phyloP scores from a whole-genome alignment of 2,329 filamentous ascomycete species.

The Phoma sp. region DNA sequence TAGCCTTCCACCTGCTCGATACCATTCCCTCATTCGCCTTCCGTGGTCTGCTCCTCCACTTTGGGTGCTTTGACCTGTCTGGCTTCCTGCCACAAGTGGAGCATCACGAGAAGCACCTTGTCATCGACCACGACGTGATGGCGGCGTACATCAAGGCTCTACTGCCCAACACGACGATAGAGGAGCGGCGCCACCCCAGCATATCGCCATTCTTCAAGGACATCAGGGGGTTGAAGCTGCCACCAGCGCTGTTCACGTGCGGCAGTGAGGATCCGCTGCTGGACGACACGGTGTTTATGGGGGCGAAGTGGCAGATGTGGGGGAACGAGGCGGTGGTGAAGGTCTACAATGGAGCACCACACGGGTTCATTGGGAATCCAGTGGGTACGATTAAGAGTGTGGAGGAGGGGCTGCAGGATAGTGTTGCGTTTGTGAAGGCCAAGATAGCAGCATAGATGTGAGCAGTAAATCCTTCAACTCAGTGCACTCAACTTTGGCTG shows the following conservation, averaged over 20 bases:
- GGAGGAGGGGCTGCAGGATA: conserved; percentile 51
- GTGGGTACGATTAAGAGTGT: conserved; percentile 46
- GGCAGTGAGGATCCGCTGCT: conserved; percentile 64
- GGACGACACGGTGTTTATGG: conserved; percentile 62
- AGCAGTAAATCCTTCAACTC: no score
- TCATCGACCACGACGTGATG: conserved; percentile 59
- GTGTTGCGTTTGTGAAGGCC: conserved; percentile 49
- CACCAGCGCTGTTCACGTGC: conserved; percentile 62
- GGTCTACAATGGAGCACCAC: conserved; percentile 62
- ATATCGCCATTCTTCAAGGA: conserved; percentile 62
- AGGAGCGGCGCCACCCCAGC: conserved; percentile 53
- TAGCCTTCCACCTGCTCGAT: conserved; percentile 57
- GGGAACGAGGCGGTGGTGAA: conserved; percentile 61
- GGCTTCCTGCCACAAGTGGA: conserved; percentile 51
- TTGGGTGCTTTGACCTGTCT: conserved; percentile 60
- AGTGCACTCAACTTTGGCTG: no score
- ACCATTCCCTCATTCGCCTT: conserved; percentile 50
- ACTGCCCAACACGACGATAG: conserved; percentile 52
- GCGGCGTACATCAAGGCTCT: conserved; percentile 56
- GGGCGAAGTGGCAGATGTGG: conserved; percentile 61
- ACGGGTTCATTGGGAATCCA: conserved; percentile 60
- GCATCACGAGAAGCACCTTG: conserved; percentile 50
- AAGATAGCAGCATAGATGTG: conserved; percentile 27
- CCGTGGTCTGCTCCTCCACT: conserved; percentile 61
- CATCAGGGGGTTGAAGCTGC: conserved; percentile 50